Evolutionary conservation across 2,329 filamentous ascomycete species (phyloP), one percentile per base, ranked within the genome.

Genomic region (Zymoseptoria tritici): DNA sequence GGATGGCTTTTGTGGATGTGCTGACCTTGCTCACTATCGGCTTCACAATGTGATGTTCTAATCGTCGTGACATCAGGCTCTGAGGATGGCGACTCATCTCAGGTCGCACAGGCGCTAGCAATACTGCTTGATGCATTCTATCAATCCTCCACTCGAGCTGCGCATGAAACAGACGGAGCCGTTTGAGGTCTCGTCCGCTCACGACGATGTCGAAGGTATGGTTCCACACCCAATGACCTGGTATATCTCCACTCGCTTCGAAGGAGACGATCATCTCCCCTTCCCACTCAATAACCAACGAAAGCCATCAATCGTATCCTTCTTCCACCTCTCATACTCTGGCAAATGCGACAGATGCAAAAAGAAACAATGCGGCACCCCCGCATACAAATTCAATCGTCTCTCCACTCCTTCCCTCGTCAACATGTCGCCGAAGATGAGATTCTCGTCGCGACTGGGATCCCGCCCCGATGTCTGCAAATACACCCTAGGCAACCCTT

Each of bases 401-500:
- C 79, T 80, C 64, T 72, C 65, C 6, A 80, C 70, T 1, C 70
- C 75, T 1, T 78, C 73, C 55, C 78, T 77, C 21, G 75, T 71
- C 58, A 83, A 63, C 0, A 78, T 66, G 46, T 74, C 68, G 63
- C 81, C 80, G 60, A 82, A 83, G 0, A 83, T 77, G 50, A 83
- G 62, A 0, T 71, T 77, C 57, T 83, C 81, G 61, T 84, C 81
- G 2, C 81, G 70, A 7, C 79, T 63, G 0, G 76, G 76, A 66
- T 83, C 81, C 56, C 78, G 57, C 6, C 80, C 81, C 61, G 75
- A 77, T 1, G 82, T 70, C 65, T 82, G 79, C 4, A 83, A 70
- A 66, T 81, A 83, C 0, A 77, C 72, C 2, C 71, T 73, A 3
- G 80, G 79, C 9, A 81, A 67, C 2, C 65, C 71, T 4, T 64